These are phyloP conservation scores for Xylaria cubensis DNA, from an alignment of 495 filamentous ascomycete genomes.

Conservation along the genomic window DNA sequence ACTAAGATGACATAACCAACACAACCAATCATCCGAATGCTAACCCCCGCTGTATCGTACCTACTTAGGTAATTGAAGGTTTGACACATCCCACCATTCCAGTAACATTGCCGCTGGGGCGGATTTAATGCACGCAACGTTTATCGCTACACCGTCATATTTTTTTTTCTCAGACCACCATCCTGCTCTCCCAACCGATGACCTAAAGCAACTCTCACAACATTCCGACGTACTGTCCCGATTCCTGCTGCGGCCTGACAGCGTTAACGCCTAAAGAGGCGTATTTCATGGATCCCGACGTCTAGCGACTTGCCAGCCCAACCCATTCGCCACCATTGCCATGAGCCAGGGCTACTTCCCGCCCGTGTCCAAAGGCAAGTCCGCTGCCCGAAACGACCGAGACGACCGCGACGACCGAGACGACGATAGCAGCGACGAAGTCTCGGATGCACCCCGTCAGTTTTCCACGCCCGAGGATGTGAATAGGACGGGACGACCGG, in stretches of 20 bases:
- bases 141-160: conserved; percentile 3
- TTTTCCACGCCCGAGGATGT: conserved; percentile 26
- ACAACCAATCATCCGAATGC: background rate
- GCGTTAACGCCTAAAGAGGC: background rate
- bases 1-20: conserved; percentile 11
- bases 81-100: background rate
- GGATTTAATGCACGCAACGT: conserved; percentile 4
- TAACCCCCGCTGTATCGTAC: background rate
- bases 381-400: conserved; percentile 33
- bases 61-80: background rate
- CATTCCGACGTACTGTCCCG: background rate
- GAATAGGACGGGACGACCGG: conserved; percentile 51
- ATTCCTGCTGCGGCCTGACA: background rate
- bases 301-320: conserved; percentile 29
- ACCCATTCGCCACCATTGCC: conserved; percentile 28
- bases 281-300: conserved; percentile 26
- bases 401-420: conserved; percentile 25
- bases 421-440: conserved; percentile 29
- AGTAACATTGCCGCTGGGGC: background rate
- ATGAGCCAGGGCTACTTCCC: conserved; percentile 80
- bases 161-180: conserved; percentile 12
- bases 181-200: background rate
- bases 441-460: conserved; percentile 26
- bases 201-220: background rate
- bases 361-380: conserved; percentile 52